Evolutionary conservation across 768 basidiomycete species (phyloP), one percentile per base, ranked within the genome.

Genomic region (Tylopilus subfusipes): DNA sequence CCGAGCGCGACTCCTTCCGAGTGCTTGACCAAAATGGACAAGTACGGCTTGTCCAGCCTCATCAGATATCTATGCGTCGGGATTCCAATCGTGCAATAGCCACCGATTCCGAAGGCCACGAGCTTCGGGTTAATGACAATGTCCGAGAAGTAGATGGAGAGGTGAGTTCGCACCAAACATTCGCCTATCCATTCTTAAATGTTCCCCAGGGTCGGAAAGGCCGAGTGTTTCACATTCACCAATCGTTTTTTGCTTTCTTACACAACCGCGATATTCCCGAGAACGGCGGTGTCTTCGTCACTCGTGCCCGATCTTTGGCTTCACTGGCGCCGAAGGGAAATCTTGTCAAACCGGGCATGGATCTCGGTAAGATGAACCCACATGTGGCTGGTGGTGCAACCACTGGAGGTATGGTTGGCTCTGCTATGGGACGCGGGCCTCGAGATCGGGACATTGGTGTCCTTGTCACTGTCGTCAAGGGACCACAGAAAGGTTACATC

Each of bases 11-110:
- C 67, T 86, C 93, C 9, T 93, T 99, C 83, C 91, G 94, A 52
- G 89, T 99, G 2, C 78, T 99, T 48, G 96, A 98, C 65, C 97
- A 98, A 68, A 88, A 92, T 61, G 92, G 93, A 2, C 86, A 92
- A 73, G 82, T 90, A 16, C 88, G 93, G 16, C 78, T 89, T 8
- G 88, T 98, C 5, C 88, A 91, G 64, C 94, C 96, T 5, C 92
- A 94, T 58, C 95, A 98, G 65, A 95, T 99, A 56, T 89, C 90
- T 8, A 90, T 93, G 85, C 84, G 93, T 19, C 82, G 88, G 24
- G 88, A 93, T 67, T 89, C 90, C 6, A 77, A 80, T 47, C 80
- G 83, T 47, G 85, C 93, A 2, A 90, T 96, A 55, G 97, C 95
- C 11, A 88, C 86, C 13, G 97, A 99, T 69, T 81, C 86, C 1